Evolutionary conservation across 2,329 filamentous ascomycete species (phyloP), one percentile per base, ranked within the genome.

Genomic region (Trichoderma sp.): DNA sequence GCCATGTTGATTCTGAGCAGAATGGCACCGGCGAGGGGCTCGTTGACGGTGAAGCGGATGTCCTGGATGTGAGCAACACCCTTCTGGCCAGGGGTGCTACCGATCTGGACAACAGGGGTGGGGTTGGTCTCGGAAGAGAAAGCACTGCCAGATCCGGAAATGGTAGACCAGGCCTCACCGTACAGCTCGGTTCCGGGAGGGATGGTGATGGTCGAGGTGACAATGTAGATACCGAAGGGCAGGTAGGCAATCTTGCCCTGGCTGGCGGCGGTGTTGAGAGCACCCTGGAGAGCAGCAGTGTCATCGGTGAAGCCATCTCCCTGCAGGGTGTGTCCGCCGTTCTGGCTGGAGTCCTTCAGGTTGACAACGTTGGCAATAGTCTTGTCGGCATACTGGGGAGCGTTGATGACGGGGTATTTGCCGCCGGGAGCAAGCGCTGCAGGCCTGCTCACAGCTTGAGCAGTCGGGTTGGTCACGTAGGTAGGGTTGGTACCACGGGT

Each of bases 261-360:
- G 0, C 83, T 80, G 3, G 85, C 85, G 4, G 90, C 89, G 2
- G 81, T 82, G 80, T 86, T 84, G 80, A 93, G 87, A n/a, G 88
- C 87, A 1, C 79, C 82, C 80, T 93, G 90, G 14, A 93, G 85
- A 3, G 89, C 89, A 3, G 84, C 83, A 3, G 91, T 92, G 79
- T 92, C 90, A 80, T 92, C 91, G 1, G 88, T 88, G 2, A 82
- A 81, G 14, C 89, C 91, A 80, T 92, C 87, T 65, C 90, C 90
- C 24, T 59, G 60, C 3, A 75, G 74, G n/a, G 74, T 53, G 27
- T 66, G 63, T 27, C 74, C 74, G 7, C 74, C 74, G 50, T 75
- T 75, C 53, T 75, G 67, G 27, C 4, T 72, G 11, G 68, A 4
- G 9, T 75, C 74, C 60, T 75, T 75, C 67, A 75, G 50, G 53